Base-by-base conservation (phyloP, 2,329 filamentous ascomycete species). In the Beauveria pseudobassiana region DNA sequence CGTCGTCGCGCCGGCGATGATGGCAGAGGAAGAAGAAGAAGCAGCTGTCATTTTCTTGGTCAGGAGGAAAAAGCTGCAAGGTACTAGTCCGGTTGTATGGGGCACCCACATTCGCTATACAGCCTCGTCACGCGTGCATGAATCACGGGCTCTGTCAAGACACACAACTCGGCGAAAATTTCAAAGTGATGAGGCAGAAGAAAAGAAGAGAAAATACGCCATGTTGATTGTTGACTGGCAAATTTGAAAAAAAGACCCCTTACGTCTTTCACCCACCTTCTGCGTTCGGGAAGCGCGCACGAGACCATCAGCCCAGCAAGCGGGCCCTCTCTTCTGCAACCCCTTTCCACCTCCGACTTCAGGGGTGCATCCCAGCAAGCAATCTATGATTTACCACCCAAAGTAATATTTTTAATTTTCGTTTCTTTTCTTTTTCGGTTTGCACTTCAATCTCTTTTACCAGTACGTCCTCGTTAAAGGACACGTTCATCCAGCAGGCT, bases 231-330 rank as follows among this genome's bases (percentile, higher is more conserved):
- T 6, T 38, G 5, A 14, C 34, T 38, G 2, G 4, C 14, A 50
- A 26, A 48, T 12, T 22, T 12, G 20, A 10, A 5, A 26, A 26
- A 22, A 6, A 24, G 42, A 28, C 43, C 45, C 24, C 43, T 20
- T 22, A 34, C 20, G 22, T 38, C 12, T 38, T 1, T 54, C 22
- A 10, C 28, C 28, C 28, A 49, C 26, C 48, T 43, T 14, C 57
- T 59, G 12, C 10, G 48, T 60, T 53, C 14, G 57, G 57, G 38
- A 60, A 60, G n/a, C 52, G 49, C 40, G 48, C 57, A 60, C 57
- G 57, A 60, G 57, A 60, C 57, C 57, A 20, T 48, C 26, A 49
- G 55, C 55, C 56, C 46, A 59, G 46, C 18, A 22, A 51, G 46
- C 46, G 55, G 45, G 45, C 43, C 43, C n/a, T 16, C 2, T 18